Evolutionary conservation across 2,329 filamentous ascomycete species (phyloP).

Genomic region (Trichoderma guizhouense): DNA sequence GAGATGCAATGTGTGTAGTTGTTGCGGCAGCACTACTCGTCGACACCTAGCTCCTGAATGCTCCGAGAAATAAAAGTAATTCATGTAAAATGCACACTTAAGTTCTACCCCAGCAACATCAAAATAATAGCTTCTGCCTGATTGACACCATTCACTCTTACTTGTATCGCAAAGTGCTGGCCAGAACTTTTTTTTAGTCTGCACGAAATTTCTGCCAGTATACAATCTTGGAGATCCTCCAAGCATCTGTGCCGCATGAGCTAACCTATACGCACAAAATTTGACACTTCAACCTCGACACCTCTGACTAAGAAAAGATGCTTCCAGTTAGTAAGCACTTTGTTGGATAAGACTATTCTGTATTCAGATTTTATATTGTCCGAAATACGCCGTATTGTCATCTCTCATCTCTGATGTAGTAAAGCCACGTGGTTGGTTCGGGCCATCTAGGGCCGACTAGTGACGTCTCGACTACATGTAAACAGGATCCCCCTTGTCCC

Average conservation of each 20-base stretch:
- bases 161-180: rapidly evolving
- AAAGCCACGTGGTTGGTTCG: not conserved
- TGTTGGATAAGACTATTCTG: not conserved
- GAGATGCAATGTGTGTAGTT: not conserved
- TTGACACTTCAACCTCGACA: not conserved
- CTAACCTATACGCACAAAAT: not conserved
- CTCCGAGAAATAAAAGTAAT: not conserved
- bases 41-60: too few relatives aligned
- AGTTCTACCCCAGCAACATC: not conserved
- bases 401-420: not conserved
- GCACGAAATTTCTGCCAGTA: not conserved
- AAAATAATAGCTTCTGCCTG: not conserved
- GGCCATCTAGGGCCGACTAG: not conserved
- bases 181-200: not conserved
- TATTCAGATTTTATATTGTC: not conserved
- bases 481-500: not conserved
- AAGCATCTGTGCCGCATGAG: not conserved
- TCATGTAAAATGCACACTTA: not conserved
- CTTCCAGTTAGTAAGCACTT: not conserved
- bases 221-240: not conserved
- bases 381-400: not conserved
- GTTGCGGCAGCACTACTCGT: not conserved
- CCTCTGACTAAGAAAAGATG: not conserved
- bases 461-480: not conserved
- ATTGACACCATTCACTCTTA: not conserved